Conservation (phyloP, 2,329 filamentous ascomycete species). For the Gnomoniopsis sp. region DNA sequence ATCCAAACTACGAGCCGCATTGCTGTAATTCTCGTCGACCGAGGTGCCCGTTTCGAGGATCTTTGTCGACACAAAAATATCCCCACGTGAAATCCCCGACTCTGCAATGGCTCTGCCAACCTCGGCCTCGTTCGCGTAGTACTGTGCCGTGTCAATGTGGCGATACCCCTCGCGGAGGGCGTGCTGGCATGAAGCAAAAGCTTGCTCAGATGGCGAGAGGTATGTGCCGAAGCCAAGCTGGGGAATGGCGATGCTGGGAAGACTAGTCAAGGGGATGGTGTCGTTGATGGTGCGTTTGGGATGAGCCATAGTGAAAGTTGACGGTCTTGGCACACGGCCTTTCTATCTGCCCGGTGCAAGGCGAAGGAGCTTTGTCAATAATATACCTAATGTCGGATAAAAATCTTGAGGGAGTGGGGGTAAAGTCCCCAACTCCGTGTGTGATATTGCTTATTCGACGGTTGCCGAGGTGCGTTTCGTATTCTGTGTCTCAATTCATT, state of each 20-base stretch:
- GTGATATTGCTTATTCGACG: no score
- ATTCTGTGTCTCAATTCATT: no score
- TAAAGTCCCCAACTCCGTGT: no score
- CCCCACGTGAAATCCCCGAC: constrained; percentile 46
- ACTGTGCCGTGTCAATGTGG: constrained; percentile 59
- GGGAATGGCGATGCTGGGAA: constrained; percentile 1
- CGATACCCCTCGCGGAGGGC: constrained; percentile 51
- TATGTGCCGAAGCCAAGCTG: constrained; percentile 19
- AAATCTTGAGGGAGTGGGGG: no score
- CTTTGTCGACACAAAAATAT: constrained; percentile 63
- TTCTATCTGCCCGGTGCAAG: neutral
- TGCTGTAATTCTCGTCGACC: constrained; percentile 47
- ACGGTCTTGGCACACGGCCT: neutral
- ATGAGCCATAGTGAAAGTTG: neutral
- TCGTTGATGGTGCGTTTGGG: neutral
- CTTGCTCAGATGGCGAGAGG: constrained; percentile 8
- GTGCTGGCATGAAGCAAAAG: constrained; percentile 29
- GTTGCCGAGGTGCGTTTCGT: no score
- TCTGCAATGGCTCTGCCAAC: constrained; percentile 57
- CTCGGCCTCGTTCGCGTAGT: constrained; percentile 60
- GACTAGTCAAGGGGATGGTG: neutral
- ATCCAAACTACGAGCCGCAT: constrained; percentile 58
- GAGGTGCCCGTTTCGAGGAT: constrained; percentile 38
- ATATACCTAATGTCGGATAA: no score
- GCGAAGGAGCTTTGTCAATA: no score